phyloP scores from a whole-genome alignment of 1,284 basidiomycete genomes.

The Heterobasidion parviporum region DNA sequence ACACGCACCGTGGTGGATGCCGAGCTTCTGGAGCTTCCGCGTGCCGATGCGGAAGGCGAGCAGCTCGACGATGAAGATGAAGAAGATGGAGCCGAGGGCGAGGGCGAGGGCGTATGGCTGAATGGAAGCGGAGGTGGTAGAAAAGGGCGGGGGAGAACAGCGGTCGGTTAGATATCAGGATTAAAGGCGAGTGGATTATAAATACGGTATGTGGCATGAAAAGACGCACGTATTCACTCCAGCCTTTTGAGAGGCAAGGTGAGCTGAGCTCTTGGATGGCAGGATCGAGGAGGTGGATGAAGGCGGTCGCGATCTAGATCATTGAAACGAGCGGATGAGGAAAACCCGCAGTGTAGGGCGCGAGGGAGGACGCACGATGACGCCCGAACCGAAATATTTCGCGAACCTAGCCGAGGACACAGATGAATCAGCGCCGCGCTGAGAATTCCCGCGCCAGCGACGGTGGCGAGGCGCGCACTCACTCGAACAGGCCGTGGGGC shows the following conservation, averaged over 20 bases:
- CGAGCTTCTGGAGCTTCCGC: constrained; percentile 48
- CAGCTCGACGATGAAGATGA: constrained; percentile 80
- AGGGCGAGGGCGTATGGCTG: constrained; percentile 79
- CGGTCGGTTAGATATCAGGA: neutral
- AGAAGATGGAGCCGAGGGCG: constrained; percentile 73
- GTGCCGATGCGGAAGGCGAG: constrained; percentile 79
- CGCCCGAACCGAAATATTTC: constrained; percentile 93
- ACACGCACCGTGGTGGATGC: constrained; percentile 43
- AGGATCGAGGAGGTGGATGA: constrained; percentile 80
- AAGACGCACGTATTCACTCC: constrained; percentile 65
- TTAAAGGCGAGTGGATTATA: neutral
- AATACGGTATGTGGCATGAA: neutral
- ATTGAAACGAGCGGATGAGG: neutral
- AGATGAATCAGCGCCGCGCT: neutral
- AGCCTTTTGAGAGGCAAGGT: constrained; percentile 63
- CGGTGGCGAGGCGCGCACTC: constrained; percentile 20
- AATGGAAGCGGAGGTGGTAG: neutral
- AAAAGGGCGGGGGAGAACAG: neutral
- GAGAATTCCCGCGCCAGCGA: neutral
- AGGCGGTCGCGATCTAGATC: constrained; percentile 79
- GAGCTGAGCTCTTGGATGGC: constrained; percentile 67
- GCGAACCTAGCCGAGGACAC: constrained; percentile 54
- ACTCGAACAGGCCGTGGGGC: constrained; percentile 70
- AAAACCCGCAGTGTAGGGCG: constrained; percentile 1
- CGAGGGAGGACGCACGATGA: constrained; percentile 53